These are phyloP conservation scores for Phytophthora parvispora DNA, from an alignment of 352 stramenopile species.

Conservation along the genomic window DNA sequence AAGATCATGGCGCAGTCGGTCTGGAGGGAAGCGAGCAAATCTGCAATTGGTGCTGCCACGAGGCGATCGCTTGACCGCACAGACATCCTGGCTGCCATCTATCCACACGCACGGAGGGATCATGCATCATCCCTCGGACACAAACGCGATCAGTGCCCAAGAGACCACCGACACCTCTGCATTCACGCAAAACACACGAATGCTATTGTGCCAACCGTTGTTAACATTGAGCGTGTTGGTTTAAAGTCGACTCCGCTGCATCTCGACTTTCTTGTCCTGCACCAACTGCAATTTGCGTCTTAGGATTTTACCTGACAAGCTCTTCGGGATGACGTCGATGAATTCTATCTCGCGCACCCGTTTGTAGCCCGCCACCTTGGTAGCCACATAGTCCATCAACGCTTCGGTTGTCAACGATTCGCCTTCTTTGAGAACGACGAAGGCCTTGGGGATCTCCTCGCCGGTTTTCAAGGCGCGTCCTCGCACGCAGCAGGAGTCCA, in stretches of 20 bases:
- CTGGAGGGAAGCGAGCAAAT: constrained; percentile 5
- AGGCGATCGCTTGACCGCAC: neutral
- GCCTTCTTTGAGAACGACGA: constrained; percentile 81
- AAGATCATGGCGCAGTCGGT: constrained; percentile 40
- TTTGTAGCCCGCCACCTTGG: constrained; percentile 89
- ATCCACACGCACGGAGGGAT: neutral
- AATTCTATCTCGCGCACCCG: constrained; percentile 91
- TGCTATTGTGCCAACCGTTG: neutral
- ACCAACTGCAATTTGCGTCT: constrained; percentile 73
- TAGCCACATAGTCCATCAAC: constrained; percentile 74
- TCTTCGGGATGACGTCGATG: constrained; percentile 89
- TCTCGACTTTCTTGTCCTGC: constrained; percentile 44
- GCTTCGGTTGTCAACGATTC: constrained; percentile 16
- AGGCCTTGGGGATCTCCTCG: constrained; percentile 92
- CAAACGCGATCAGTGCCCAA: neutral
- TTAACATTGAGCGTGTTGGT: neutral
- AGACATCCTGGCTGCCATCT: neutral
- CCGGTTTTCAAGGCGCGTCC: constrained; percentile 62
- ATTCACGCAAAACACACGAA: neutral
- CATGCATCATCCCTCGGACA: neutral
- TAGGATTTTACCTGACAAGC: constrained; percentile 91
- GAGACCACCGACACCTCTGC: neutral
- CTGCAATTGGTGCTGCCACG: constrained; percentile 2
- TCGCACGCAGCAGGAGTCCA: constrained; percentile 78
- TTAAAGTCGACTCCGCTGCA: constrained; percentile 16